A percentile compares a stretch with the other conserved stretches of the same genome.
Evolutionary conservation across 2,329 filamentous ascomycete genomes (phyloP).

Genomic region (Reticulascus tulasneorum): DNA sequence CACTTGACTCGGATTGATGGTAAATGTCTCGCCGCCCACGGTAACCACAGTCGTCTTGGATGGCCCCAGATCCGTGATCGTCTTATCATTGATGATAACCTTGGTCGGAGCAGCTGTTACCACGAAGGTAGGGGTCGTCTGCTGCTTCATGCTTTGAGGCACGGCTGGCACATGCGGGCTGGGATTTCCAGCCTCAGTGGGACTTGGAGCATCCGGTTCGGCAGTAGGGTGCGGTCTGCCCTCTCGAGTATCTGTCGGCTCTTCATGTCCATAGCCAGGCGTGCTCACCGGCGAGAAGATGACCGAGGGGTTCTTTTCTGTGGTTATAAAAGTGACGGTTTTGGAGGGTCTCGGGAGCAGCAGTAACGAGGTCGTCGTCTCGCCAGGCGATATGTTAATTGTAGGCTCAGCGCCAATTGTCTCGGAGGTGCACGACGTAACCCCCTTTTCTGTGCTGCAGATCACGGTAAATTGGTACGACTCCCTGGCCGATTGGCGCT

Average conservation of each 20-base stretch:
- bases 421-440: too few relatives aligned
- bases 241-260: conserved; percentile 1
- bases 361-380: too few relatives aligned
- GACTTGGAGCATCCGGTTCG: too few relatives aligned
- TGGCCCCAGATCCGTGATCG: conserved; percentile 34
- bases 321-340: conserved; percentile 44
- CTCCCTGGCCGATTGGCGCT: neutral
- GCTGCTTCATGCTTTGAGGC: conserved; percentile 1
- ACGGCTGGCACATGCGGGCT: conserved; percentile 7
- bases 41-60: conserved; percentile 37
- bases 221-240: too few relatives aligned
- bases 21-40: conserved; percentile 38
- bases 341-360: neutral
- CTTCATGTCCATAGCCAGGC: conserved; percentile 9
- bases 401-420: too few relatives aligned
- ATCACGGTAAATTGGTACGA: too few relatives aligned
- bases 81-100: conserved; percentile 45
- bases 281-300: conserved; percentile 25
- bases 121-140: conserved; percentile 23
- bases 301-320: conserved; percentile 52
- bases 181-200: too few relatives aligned
- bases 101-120: conserved; percentile 39
- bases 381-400: too few relatives aligned
- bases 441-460: too few relatives aligned
- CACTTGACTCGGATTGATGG: conserved; percentile 43